A percentile compares a stretch with the other conserved stretches of the same genome.
Conservation (phyloP, 2,329 filamentous ascomycete genomes). For the Paramyrothecium roridum region DNA sequence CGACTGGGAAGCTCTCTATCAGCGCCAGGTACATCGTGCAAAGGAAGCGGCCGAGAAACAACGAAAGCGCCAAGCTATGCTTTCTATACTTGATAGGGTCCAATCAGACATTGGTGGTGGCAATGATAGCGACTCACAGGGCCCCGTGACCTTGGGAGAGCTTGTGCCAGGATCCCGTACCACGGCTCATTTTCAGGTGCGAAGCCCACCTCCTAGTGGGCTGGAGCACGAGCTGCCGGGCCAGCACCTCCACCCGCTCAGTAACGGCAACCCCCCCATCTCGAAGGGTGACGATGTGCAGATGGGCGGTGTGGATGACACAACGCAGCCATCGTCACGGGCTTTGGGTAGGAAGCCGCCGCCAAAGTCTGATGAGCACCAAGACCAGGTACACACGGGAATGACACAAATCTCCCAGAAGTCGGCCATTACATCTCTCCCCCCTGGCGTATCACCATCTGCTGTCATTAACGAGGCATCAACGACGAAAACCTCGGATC, state of each 20-base stretch:
- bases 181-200: conserved; percentile 51
- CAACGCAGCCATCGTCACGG: conserved; percentile 43
- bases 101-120: conserved; percentile 48
- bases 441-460: conserved; percentile 55
- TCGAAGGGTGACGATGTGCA: conserved; percentile 52
- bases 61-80: conserved; percentile 60
- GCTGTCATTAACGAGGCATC: conserved; percentile 78
- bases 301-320: conserved; percentile 57
- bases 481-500: conserved; percentile 84
- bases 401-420: conserved; percentile 63
- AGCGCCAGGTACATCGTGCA: conserved; percentile 65
- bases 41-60: conserved; percentile 57
- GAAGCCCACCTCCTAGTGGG: conserved; percentile 59
- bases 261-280: conserved; percentile 55
- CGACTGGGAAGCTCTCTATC: conserved; percentile 81
- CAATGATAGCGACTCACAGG: conserved; percentile 52
- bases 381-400: conserved; percentile 36
- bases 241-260: conserved; percentile 36
- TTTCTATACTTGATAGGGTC: conserved; percentile 47
- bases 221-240: conserved; percentile 34
- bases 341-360: conserved; percentile 48
- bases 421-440: conserved; percentile 56
- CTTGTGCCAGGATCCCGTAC: conserved; percentile 54
- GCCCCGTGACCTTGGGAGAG: conserved; percentile 61
- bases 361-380: conserved; percentile 31